These are phyloP conservation scores for Vicia sativa DNA, from an alignment of 306 rosid species.

Conservation along the genomic window DNA sequence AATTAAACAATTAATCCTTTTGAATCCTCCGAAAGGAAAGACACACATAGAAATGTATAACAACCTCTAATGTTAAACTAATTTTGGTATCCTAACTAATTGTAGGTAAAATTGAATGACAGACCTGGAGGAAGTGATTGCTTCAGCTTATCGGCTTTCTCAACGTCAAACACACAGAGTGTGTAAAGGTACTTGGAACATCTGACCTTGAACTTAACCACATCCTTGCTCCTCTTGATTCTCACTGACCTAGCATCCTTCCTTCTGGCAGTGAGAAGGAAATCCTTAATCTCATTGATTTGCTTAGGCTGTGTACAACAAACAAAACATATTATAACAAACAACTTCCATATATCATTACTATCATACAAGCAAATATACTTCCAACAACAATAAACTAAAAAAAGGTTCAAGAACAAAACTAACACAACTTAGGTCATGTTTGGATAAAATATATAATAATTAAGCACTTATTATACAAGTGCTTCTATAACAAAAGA, in stretches of 20 bases:
- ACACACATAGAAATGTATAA: neutral
- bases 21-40: neutral
- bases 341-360: neutral
- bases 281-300: constrained; percentile 89
- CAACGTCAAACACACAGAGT: constrained; percentile 71
- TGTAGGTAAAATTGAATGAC: neutral
- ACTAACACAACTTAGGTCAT: neutral
- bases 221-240: constrained; percentile 80
- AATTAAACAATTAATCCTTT: neutral
- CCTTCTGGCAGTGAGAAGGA: constrained; percentile 89
- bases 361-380: neutral
- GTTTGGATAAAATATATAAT: neutral
- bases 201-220: constrained; percentile 86
- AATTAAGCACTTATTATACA: neutral
- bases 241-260: constrained; percentile 87
- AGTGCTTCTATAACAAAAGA: too few relatives aligned
- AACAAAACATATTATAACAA: neutral
- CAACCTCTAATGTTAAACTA: neutral
- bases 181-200: constrained; percentile 94
- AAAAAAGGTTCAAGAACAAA: neutral
- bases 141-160: constrained; percentile 92
- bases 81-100: too few relatives aligned
- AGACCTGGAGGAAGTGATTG: constrained; percentile 90
- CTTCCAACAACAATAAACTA: neutral
- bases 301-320: constrained; percentile 70